These are phyloP conservation scores for Rhizophagus prolifer DNA, from an alignment of 192 early-diverging fungal genomes.

Conservation along the genomic window DNA sequence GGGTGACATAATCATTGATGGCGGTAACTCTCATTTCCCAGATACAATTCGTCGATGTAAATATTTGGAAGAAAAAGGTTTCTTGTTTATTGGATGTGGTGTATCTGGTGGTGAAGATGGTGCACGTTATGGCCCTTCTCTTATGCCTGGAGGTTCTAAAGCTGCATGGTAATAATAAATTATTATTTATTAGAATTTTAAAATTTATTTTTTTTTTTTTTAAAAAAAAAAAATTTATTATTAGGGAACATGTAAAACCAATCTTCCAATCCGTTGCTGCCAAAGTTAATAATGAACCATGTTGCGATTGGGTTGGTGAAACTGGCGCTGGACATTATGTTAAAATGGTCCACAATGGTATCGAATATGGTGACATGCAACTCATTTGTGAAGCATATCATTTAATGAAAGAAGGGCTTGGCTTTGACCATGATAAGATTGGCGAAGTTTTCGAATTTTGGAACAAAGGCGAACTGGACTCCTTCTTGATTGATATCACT, in stretches of 20 bases:
- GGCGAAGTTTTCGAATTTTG: slow-evolving; percentile 85
- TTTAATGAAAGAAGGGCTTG: slow-evolving; percentile 86
- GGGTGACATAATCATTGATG: slow-evolving; percentile 97
- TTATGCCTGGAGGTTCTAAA: slow-evolving; percentile 96
- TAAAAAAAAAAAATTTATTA: background rate
- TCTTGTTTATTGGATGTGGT: slow-evolving; percentile 95
- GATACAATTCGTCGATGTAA: slow-evolving; percentile 91
- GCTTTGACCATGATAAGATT: slow-evolving; percentile 83
- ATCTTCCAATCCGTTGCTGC: slow-evolving; percentile 97
- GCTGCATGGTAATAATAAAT: slow-evolving; percentile 76
- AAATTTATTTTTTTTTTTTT: background rate
- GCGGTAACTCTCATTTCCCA: slow-evolving; percentile 99
- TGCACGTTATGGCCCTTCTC: slow-evolving; percentile 91
- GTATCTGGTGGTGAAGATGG: slow-evolving; percentile 99
- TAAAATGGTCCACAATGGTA: slow-evolving; percentile 99
- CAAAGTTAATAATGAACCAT: slow-evolving; percentile 81
- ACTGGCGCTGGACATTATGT: slow-evolving; percentile 97
- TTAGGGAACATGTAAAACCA: slow-evolving; percentile 81
- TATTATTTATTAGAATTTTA: too few species aligned
- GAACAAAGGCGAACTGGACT: slow-evolving; percentile 98
- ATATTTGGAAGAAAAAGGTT: slow-evolving; percentile 84
- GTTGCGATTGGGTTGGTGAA: slow-evolving; percentile 99
- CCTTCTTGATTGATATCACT: slow-evolving; percentile 96
- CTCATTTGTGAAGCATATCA: slow-evolving; percentile 96
- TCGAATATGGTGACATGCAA: slow-evolving; percentile 99